phyloP scores from a whole-genome alignment of 805 yeast genomes.

The Metschnikowia arizonensis region DNA sequence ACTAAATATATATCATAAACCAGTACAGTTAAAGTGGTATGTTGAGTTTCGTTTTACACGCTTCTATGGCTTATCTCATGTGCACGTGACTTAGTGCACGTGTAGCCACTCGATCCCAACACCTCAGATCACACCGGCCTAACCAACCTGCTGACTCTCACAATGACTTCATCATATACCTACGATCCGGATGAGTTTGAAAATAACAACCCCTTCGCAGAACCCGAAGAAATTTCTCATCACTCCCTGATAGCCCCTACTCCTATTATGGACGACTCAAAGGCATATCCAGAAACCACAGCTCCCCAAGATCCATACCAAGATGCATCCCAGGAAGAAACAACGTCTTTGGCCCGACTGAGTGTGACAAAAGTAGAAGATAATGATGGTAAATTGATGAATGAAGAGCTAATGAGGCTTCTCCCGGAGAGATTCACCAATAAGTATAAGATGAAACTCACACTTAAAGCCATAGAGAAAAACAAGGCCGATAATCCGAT shows the following conservation, averaged over 20 bases:
- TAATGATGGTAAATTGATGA: conserved; percentile 23
- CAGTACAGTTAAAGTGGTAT: too few relatives aligned
- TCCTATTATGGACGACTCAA: not conserved
- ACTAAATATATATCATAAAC: too few relatives aligned
- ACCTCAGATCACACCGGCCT: not conserved
- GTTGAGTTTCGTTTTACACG: too few relatives aligned
- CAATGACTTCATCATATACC: conserved; percentile 43
- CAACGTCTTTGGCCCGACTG: not conserved
- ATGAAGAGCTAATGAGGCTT: conserved; percentile 40
- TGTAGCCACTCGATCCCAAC: conserved; percentile 4
- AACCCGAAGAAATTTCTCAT: conserved; percentile 19
- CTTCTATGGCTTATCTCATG: not conserved
- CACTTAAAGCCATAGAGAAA: conserved; percentile 67
- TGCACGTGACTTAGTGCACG: conserved; percentile 1
- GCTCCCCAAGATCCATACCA: not conserved
- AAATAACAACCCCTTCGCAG: conserved; percentile 41
- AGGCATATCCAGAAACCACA: not conserved
- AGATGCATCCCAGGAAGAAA: not conserved
- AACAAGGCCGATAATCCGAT: conserved; percentile 75
- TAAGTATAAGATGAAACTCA: conserved; percentile 44
- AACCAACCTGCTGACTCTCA: not conserved
- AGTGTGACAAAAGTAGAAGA: conserved; percentile 5
- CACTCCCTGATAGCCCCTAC: not conserved
- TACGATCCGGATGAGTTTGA: conserved; percentile 46
- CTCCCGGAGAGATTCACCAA: conserved; percentile 49